A percentile compares a stretch with the other conserved stretches of the same genome.
These are phyloP conservation scores for Crocinoboletus sp. DNA, from an alignment of 1,284 basidiomycete species.

Conservation along the genomic window DNA sequence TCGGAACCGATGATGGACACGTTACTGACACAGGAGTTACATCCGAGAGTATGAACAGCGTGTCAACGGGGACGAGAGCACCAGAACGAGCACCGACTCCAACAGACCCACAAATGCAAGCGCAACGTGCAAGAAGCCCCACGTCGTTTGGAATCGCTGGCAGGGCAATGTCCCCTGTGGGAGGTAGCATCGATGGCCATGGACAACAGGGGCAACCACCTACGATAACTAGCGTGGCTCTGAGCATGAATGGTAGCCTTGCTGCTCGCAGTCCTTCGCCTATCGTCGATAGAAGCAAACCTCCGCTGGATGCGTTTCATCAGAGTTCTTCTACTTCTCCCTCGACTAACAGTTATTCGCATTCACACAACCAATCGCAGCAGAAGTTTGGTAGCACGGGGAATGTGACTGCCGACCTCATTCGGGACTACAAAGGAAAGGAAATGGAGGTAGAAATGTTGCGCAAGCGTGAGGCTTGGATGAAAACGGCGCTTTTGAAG, in stretches of 20 bases:
- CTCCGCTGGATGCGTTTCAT: conserved; percentile 59
- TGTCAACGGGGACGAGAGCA: conserved; percentile 31
- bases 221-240: conserved; percentile 51
- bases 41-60: conserved; percentile 21
- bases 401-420: conserved; percentile 66
- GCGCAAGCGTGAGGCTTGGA: conserved; percentile 81
- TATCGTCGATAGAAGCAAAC: conserved; percentile 46
- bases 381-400: conserved; percentile 56
- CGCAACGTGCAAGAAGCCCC: conserved; percentile 59
- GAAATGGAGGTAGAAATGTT: conserved; percentile 77
- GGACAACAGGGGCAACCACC: conserved; percentile 36
- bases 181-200: conserved; percentile 36
- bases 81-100: conserved; percentile 54
- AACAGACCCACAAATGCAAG: conserved; percentile 32
- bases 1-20: conserved; percentile 47
- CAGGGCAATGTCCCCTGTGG: conserved; percentile 55
- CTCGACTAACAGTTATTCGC: conserved; percentile 31
- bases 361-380: conserved; percentile 28
- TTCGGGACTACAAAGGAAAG: conserved; percentile 74
- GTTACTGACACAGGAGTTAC: conserved; percentile 43
- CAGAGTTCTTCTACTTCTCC: conserved; percentile 49
- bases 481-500: conserved; percentile 77
- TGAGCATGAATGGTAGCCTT: conserved; percentile 43
- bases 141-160: conserved; percentile 37
- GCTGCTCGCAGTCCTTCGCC: conserved; percentile 63